A percentile compares a stretch with the other conserved stretches of the same genome.
Evolutionary conservation across 2,329 filamentous ascomycete genomes (phyloP).

Genomic region (Cladophialophora carrionii): DNA sequence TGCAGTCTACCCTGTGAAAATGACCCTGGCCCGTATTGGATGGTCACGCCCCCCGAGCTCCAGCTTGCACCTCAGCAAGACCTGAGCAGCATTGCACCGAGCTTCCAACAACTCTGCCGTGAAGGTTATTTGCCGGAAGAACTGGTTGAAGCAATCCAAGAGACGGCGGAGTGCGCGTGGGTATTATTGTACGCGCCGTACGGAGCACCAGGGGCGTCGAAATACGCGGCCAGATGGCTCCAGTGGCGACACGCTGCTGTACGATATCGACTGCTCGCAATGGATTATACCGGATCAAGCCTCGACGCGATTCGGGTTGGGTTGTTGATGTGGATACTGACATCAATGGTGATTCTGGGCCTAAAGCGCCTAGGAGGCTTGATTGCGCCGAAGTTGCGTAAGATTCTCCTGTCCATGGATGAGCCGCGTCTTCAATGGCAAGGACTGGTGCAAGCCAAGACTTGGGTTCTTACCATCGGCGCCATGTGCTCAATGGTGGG

Average conservation of each 20-base stretch:
- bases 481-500: constrained; percentile 30
- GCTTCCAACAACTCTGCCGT: constrained; percentile 14
- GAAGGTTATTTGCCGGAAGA: constrained; percentile 29
- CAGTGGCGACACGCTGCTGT: constrained; percentile 35
- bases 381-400: constrained; percentile 32
- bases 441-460: constrained; percentile 27
- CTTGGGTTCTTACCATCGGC: constrained; percentile 33
- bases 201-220: constrained; percentile 25
- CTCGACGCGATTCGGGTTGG: constrained; percentile 30
- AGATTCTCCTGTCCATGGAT: constrained; percentile 18
- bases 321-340: constrained; percentile 34
- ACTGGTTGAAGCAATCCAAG: constrained; percentile 24
- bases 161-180: constrained; percentile 33
- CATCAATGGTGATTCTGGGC: constrained; percentile 33
- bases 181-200: constrained; percentile 26
- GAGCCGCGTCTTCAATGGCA: constrained; percentile 21
- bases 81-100: constrained; percentile 25
- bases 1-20: constrained; percentile 35
- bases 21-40: constrained; percentile 34
- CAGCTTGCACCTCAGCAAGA: constrained; percentile 29
- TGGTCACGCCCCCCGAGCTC: constrained; percentile 26
- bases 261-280: constrained; percentile 27
- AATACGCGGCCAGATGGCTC: constrained; percentile 34
- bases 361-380: constrained; percentile 27
- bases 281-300: constrained; percentile 22